Conservation (phyloP, 169 alveolate species). For the Plasmodium chabaudi region DNA sequence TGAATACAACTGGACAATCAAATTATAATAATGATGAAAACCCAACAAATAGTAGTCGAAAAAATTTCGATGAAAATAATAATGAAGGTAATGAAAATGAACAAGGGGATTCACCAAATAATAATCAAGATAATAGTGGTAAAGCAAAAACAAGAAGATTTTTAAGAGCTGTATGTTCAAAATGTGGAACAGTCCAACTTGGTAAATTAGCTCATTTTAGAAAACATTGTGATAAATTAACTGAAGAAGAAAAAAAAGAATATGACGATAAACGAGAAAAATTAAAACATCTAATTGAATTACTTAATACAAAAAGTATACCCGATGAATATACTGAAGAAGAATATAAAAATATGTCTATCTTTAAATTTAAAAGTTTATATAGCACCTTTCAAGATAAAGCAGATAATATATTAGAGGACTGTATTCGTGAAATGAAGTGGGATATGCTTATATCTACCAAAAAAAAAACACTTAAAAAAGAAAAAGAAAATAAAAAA, state of each 20-base stretch:
- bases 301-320: conserved; percentile 27
- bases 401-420: conserved; percentile 78
- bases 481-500: conserved; percentile 37
- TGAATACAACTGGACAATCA: not conserved
- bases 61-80: not conserved
- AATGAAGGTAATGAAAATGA: conserved; percentile 8
- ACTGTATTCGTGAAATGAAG: conserved; percentile 76
- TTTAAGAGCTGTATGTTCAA: conserved; percentile 82
- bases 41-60: not conserved
- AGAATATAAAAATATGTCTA: conserved; percentile 68
- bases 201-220: conserved; percentile 83
- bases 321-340: conserved; percentile 55
- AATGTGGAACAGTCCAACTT: conserved; percentile 77
- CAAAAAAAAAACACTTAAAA: conserved; percentile 38
- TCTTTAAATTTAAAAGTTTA: conserved; percentile 79
- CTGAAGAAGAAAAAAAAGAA: conserved; percentile 83
- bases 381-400: conserved; percentile 79
- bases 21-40: conserved; percentile 26
- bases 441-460: conserved; percentile 68
- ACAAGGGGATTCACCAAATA: conserved; percentile 13
- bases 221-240: conserved; percentile 83
- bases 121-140: conserved; percentile 1
- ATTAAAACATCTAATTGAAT: conserved; percentile 41
- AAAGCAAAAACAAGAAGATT: conserved; percentile 61
- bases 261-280: conserved; percentile 81